Base-by-base conservation (phyloP, 2,329 filamentous ascomycete genomes). In the Neofusicoccum umdonicola region DNA sequence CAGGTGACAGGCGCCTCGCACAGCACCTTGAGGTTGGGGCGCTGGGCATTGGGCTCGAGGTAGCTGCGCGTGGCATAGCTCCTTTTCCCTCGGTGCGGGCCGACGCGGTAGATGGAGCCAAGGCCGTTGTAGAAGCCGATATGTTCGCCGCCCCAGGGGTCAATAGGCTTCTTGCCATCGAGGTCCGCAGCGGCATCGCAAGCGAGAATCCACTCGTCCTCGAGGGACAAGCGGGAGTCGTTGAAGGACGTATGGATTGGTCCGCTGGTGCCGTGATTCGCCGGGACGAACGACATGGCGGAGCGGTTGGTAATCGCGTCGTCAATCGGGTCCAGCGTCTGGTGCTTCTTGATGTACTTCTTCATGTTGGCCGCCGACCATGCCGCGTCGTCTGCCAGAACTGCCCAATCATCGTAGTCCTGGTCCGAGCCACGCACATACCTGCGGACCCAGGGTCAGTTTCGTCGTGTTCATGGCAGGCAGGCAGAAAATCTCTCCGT, bases 281-380 rank as follows among this genome's bases (percentile, higher is more conserved):
- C 70, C 1, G 70, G 17, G 8, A 42, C 19, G 12, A 35, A 34
- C 22, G 13, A 13, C 22, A 45, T 34, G 22, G 54, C 70, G 3
- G 68, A 68, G 7, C 70, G 67, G 52, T 76, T 71, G 0, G 69
- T 70, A 13, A 76, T 70, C 47, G 64, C 63, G 13, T 73, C 71
- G 11, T 70, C 69, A 47, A 76, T 72, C 1, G 70, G 71, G 61
- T 78, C 74, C 9, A 78, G 69, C 6, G 71, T 76, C 64, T 77
- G 75, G 61, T 78, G 76, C 69, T 76, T 77, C 52, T 72, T 70
- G 69, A 76, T 72, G 71, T 81, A 86, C 1, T 80, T 80, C 17
- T 81, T 73, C 31, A 84, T 75, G 11, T 77, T 77, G 4, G 81
- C 71, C 63, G 81, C 83, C 65, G 76, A 77, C 76, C 83, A 86